Percentiles rank a stretch among this genome's conserved stretches.
Conservation (phyloP, 192 early-diverging fungal species). For the Rhizoclosmatium sp. region DNA sequence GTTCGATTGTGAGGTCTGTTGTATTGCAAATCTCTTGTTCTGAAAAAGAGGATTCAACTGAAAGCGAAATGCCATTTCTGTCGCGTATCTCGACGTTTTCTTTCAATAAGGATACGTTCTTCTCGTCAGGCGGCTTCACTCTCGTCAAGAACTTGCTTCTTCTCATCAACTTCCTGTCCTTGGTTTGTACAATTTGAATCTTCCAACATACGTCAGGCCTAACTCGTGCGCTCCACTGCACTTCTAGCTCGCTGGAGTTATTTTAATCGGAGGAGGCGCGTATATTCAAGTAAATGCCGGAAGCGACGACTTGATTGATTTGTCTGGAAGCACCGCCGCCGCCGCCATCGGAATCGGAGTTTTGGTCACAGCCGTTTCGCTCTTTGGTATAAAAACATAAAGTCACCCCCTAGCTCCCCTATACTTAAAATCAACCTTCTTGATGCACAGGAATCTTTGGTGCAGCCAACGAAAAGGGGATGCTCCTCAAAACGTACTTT, state of each 20-base stretch:
- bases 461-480: slow-evolving; percentile 70
- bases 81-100: slow-evolving; percentile 56
- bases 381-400: slow-evolving; percentile 51
- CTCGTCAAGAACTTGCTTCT: slow-evolving; percentile 64
- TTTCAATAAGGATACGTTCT: slow-evolving; percentile 61
- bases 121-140: slow-evolving; percentile 55
- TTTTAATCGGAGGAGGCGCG: slow-evolving; percentile 59
- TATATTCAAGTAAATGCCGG: slow-evolving; percentile 51
- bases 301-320: slow-evolving; percentile 46
- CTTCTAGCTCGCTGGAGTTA: slow-evolving; percentile 61
- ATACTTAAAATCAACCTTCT: too few species aligned
- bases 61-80: slow-evolving; percentile 56
- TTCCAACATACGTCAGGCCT: not conserved
- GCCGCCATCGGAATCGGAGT: slow-evolving; percentile 60
- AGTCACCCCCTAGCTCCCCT: not conserved
- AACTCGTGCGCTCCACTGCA: too few species aligned
- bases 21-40: not conserved
- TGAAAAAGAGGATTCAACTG: not conserved
- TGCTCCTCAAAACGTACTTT: slow-evolving; percentile 69
- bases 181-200: slow-evolving; percentile 43
- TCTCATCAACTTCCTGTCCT: slow-evolving; percentile 63
- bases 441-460: slow-evolving; percentile 48
- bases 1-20: too few species aligned
- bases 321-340: slow-evolving; percentile 48
- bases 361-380: slow-evolving; percentile 60